Evolutionary conservation across 768 basidiomycete genomes (phyloP), one percentile per base, ranked within the genome.

Genomic region (Amanita fuliginea): DNA sequence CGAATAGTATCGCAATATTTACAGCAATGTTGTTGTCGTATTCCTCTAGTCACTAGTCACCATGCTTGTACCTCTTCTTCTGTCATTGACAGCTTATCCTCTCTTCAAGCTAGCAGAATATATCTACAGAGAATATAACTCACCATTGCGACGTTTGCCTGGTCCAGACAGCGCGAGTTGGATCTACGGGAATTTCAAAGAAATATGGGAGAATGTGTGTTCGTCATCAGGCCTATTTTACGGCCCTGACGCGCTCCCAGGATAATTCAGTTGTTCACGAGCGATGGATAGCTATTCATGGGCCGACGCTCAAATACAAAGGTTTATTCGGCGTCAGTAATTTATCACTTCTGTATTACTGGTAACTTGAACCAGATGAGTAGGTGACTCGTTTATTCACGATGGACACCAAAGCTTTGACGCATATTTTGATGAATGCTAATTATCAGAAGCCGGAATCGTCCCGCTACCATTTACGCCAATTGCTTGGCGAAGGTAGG

Each of bases 361-460:
- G 9, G 35, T 14, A 13, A 21, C 43, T 8, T 19, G 22, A 32
- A 37, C 28, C 33, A 16, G 11, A 13, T 37, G n/a, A n/a, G 21
- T 52, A 71, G 69, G 54, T 56, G 49, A 59, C 55, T 24, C 69
- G 74, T 5, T 60, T 86, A 8, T 72, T 71, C 58, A 84, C 81
- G 0, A 60, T 69, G 46, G 87, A 88, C 56, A 65, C 76, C 0
- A 75, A 76, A 22, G 85, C 83, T 0, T 34, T 89, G 32, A 71
- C 73, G 37, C 78, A 88, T 54, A 67, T 91, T 45, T 65, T 90
- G 11, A 69, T 72, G 53, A 78, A 83, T 49, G 64, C 64, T 22
- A 60, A 72, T 26, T 86, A 81, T 53, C 73, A 76, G 51, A 86
- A 85, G 54, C 71, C 81, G 0, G 65, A 68, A 9, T 53, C 58